Evolutionary conservation across 768 basidiomycete genomes (phyloP).

Genomic region (Pulveroboletus frians): DNA sequence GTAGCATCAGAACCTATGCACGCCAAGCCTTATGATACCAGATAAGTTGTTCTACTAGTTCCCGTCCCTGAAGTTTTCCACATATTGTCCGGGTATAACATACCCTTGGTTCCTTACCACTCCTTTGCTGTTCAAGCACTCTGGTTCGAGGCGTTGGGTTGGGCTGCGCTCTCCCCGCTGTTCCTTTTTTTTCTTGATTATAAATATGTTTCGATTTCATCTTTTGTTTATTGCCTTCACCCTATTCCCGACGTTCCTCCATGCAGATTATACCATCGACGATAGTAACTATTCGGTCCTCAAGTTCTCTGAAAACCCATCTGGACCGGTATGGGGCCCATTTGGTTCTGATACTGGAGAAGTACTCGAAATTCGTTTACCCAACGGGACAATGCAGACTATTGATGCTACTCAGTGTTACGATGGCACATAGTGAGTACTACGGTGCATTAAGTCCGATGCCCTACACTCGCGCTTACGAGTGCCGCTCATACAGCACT

Average conservation of each 20-base stretch:
- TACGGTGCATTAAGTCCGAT: neutral
- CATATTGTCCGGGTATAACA: neutral
- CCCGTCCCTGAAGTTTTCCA: neutral
- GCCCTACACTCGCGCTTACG: neutral
- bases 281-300: conserved; percentile 24
- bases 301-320: conserved; percentile 25
- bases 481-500: conserved; percentile 14
- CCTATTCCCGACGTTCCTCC: conserved; percentile 4
- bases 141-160: neutral
- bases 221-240: neutral
- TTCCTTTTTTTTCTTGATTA: neutral
- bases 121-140: conserved; percentile 2
- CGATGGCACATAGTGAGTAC: conserved; percentile 25
- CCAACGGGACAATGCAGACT: conserved; percentile 24
- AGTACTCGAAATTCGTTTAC: conserved; percentile 16
- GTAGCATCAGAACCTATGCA: conserved; percentile 1
- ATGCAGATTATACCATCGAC: conserved; percentile 26
- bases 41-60: neutral
- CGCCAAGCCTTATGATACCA: neutral
- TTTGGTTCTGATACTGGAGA: conserved; percentile 21
- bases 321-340: conserved; percentile 24
- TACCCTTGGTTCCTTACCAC: conserved; percentile 3
- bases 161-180: neutral
- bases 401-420: conserved; percentile 21
- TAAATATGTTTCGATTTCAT: conserved; percentile 6